Evolutionary conservation across 1,284 basidiomycete species (phyloP).

Genomic region (Malassezia equina): DNA sequence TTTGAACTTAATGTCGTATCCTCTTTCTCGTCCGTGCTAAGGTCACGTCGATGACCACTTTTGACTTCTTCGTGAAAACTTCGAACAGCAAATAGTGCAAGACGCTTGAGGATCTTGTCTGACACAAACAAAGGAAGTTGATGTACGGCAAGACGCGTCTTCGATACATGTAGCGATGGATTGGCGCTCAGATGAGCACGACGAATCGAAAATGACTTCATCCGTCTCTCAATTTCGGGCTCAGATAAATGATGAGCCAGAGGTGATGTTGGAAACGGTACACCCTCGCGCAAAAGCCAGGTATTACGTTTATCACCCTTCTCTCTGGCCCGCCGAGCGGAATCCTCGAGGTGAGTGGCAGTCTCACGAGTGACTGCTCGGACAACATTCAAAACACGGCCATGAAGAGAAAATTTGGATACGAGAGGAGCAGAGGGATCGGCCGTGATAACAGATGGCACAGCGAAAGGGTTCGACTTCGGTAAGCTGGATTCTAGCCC

Average conservation of each 20-base stretch:
- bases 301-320: conserved; percentile 92
- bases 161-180: conserved; percentile 84
- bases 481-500: neutral
- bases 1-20: conserved; percentile 36
- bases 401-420: conserved; percentile 74
- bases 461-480: conserved; percentile 34
- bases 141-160: conserved; percentile 82
- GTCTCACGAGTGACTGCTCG: conserved; percentile 81
- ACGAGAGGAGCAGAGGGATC: conserved; percentile 83
- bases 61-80: conserved; percentile 72
- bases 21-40: conserved; percentile 65
- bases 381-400: conserved; percentile 79
- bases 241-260: conserved; percentile 23
- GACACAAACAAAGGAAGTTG: conserved; percentile 83
- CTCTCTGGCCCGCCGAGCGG: conserved; percentile 64
- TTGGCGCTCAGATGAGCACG: conserved; percentile 58
- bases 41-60: conserved; percentile 55
- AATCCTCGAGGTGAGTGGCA: conserved; percentile 75
- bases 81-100: conserved; percentile 70
- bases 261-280: conserved; percentile 37
- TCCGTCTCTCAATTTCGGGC: conserved; percentile 33
- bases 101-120: conserved; percentile 75
- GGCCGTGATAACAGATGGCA: conserved; percentile 56
- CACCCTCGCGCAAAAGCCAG: conserved; percentile 81
- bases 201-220: conserved; percentile 35